Percentiles rank a stretch among this genome's conserved stretches.
Evolutionary conservation across 2,329 filamentous ascomycete species (phyloP).

Genomic region (Talaromyces rugulosus): DNA sequence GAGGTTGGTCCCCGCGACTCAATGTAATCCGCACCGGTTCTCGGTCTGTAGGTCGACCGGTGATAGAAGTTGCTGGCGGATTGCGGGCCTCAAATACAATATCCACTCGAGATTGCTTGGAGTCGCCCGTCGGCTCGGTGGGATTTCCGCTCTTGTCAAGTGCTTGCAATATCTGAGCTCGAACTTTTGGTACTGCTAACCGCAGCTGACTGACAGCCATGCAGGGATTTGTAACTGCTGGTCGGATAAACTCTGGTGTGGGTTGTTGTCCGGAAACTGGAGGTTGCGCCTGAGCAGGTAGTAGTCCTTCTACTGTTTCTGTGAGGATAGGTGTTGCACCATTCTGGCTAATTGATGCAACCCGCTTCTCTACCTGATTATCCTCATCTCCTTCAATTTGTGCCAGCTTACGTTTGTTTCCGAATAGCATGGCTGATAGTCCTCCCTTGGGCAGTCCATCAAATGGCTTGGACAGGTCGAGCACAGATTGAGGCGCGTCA

Average conservation of each 20-base stretch:
- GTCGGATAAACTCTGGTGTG: constrained; percentile 79
- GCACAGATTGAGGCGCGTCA: constrained; percentile 72
- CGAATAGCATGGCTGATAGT: constrained; percentile 76
- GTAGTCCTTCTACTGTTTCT: constrained; percentile 72
- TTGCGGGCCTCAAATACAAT: constrained; percentile 86
- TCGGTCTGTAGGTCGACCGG: constrained; percentile 58
- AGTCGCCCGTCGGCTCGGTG: constrained; percentile 36
- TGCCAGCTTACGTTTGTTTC: constrained; percentile 84
- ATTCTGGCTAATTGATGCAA: constrained; percentile 56
- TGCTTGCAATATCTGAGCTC: constrained; percentile 76
- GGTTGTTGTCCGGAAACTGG: constrained; percentile 58
- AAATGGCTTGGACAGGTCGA: constrained; percentile 90
- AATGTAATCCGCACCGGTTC: constrained; percentile 83
- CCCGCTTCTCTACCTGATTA: constrained; percentile 54
- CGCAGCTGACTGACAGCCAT: constrained; percentile 78
- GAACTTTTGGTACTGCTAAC: constrained; percentile 80
- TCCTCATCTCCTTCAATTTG: constrained; percentile 74
- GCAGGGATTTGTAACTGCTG: constrained; percentile 78
- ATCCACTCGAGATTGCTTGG: constrained; percentile 58
- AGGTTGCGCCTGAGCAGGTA: constrained; percentile 65
- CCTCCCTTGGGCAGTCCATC: constrained; percentile 90
- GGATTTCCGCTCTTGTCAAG: constrained; percentile 56
- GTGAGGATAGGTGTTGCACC: constrained; percentile 71
- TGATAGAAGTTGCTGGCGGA: constrained; percentile 58
- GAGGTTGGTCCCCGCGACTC: constrained; percentile 69